Evolutionary conservation across 2,329 filamentous ascomycete genomes (phyloP), one percentile per base, ranked within the genome.

Genomic region (Fusarium nematophilum): DNA sequence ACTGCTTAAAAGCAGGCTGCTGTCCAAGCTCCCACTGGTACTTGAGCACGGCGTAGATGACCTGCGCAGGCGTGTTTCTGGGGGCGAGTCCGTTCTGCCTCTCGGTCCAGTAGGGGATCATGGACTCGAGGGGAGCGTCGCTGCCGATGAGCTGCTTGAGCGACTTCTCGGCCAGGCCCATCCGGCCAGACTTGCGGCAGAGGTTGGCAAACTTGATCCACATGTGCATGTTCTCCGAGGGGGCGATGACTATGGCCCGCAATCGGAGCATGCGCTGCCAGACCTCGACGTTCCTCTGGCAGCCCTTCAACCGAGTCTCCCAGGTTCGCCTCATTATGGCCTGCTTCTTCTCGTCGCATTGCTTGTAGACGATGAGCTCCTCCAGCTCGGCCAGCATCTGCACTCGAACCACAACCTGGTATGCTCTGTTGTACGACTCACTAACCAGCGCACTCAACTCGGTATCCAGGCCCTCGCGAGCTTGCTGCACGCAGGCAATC

Each of bases 121-220:
- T 79, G 3, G 77, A 76, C 57, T 90, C 85, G 15, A 90, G 79
- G 27, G 84, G 81, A 15, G 85, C 82, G 11, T 92, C 87, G 40
- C 83, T 87, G 23, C 89, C 90, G 51, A 97, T 90, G n/a, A 99
- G 82, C 58, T 92, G 92, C 73, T 95, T 93, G 47, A 99, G 80
- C 9, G 93, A 96, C 78, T 97, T 96, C 78, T 99, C 95, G 1
- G 95, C 95, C 42, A 99, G 85, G 9, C 95, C 94, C 83, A 94
- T 93, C 25, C 95, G 90, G 53, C 92, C 91, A 37, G 94, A 97
- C 76, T 99, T 99, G 69, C 96, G 91, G 76, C 96, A 99, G 6
- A 99, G 86, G 69, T 98, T 99, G 69, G 95, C 92, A 73, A 97
- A 99, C 74, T 99, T 99, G 81, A 99, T 98, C 88, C 93, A 97